Percentiles rank a stretch among this genome's conserved stretches.
Evolutionary conservation across 148 eudicot genomes (phyloP).

Genomic region (Nyssa sinensis): DNA sequence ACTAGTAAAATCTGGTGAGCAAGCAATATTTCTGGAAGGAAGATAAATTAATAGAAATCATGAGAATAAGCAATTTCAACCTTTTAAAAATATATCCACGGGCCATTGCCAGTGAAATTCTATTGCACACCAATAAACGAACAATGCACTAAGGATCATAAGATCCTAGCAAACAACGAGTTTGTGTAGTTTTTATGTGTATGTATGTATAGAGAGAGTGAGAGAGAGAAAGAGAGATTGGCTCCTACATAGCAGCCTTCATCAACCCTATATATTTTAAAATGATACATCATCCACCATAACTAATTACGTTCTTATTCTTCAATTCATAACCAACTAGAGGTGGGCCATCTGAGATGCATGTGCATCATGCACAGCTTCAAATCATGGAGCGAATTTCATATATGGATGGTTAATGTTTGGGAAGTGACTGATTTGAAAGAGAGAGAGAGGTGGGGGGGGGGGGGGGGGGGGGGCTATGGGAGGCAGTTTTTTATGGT

Average conservation of each 20-base stretch:
- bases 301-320: too few species aligned
- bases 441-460: too few species aligned
- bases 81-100: background rate
- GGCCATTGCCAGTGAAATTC: background rate
- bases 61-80: slow-evolving; percentile 4
- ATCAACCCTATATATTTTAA: background rate
- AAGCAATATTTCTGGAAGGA: background rate
- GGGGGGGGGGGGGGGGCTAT: too few species aligned
- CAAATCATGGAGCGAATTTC: too few species aligned
- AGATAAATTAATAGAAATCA: background rate
- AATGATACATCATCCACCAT: background rate
- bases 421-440: too few species aligned
- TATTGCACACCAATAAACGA: background rate
- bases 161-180: background rate
- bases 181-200: background rate
- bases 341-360: too few species aligned
- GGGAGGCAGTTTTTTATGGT: too few species aligned
- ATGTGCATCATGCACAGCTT: too few species aligned
- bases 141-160: background rate
- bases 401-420: too few species aligned
- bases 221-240: too few species aligned
- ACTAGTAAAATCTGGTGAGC: slow-evolving; percentile 9
- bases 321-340: too few species aligned
- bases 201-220: background rate
- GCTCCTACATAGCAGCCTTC: too few species aligned